These are phyloP conservation scores for Skeletonema marinoi DNA, from an alignment of 108 stramenopile species.

Conservation along the genomic window DNA sequence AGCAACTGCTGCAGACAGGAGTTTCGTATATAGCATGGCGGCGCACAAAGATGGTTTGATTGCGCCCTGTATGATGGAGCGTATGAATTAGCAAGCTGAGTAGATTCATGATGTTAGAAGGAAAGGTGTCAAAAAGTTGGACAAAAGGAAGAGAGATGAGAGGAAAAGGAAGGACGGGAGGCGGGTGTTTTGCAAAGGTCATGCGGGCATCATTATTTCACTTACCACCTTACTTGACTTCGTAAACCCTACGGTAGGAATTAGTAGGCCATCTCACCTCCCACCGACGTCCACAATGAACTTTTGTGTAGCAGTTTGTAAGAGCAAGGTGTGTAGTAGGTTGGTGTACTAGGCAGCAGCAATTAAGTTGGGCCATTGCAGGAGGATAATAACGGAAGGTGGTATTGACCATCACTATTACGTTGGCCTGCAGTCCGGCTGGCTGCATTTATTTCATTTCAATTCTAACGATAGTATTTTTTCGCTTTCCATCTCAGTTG, in stretches of 20 bases:
- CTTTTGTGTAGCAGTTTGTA: not conserved
- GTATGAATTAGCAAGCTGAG: no score
- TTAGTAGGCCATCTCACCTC: not conserved
- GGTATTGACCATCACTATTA: not conserved
- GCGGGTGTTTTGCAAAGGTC: not conserved
- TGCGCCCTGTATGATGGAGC: not conserved
- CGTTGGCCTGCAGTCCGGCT: not conserved
- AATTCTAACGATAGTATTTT: conserved; percentile 1
- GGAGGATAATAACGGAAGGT: not conserved
- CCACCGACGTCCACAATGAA: not conserved
- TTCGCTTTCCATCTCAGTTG: conserved; percentile 3
- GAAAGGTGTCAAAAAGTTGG: no score
- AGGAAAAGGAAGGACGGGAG: not conserved
- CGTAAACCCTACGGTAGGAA: not conserved
- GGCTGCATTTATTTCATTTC: not conserved
- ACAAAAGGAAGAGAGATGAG: no score
- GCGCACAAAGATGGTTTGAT: not conserved
- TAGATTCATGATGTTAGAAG: no score
- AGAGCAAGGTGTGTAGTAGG: not conserved
- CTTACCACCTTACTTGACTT: no score
- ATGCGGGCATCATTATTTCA: not conserved
- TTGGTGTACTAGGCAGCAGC: not conserved
- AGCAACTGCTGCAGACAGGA: not conserved
- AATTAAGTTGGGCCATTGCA: not conserved
- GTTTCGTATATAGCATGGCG: not conserved